Percentiles rank a stretch among this genome's conserved stretches.
Evolutionary conservation across 78 protist genomes (phyloP).

Genomic region (Planoprotostelium fungivorum): DNA sequence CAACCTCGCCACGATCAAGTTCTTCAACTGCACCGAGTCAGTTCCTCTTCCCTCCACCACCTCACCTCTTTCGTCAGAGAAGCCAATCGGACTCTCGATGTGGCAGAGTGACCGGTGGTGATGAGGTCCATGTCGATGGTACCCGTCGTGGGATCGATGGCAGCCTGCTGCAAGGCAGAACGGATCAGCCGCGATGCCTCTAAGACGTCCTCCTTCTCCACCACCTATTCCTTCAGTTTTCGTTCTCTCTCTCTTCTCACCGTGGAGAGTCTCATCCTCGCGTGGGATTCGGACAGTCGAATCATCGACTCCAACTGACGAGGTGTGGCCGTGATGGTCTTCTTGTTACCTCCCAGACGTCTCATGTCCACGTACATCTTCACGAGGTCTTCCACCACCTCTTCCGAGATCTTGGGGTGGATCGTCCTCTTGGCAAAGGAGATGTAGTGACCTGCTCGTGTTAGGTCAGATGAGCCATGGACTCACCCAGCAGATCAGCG

Average conservation of each 20-base stretch:
- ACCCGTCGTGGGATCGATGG: slow-evolving; percentile 94
- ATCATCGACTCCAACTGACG: slow-evolving; percentile 98
- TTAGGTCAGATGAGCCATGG: neutral
- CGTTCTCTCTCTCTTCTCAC: neutral
- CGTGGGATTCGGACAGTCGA: slow-evolving; percentile 83
- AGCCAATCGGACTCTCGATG: neutral
- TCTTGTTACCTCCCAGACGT: slow-evolving; percentile 55
- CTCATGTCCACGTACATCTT: slow-evolving; percentile 71
- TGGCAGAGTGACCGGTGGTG: slow-evolving; percentile 56
- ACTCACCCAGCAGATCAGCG: slow-evolving; percentile 5
- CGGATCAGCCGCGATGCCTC: slow-evolving; percentile 87
- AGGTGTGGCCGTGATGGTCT: slow-evolving; percentile 94
- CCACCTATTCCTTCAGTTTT: slow-evolving; percentile 29
- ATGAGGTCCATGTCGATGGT: slow-evolving; percentile 88
- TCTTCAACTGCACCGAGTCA: neutral
- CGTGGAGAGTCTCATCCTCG: slow-evolving; percentile 29
- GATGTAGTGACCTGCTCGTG: slow-evolving; percentile 73
- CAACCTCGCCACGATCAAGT: neutral
- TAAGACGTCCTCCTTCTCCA: slow-evolving; percentile 79
- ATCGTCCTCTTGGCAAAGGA: slow-evolving; percentile 72
- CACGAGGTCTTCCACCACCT: slow-evolving; percentile 65
- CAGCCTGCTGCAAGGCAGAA: slow-evolving; percentile 81
- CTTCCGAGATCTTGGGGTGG: slow-evolving; percentile 85
- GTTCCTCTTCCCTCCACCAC: too few species aligned
- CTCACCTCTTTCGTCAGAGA: neutral